Evolutionary conservation across 2,329 filamentous ascomycete genomes (phyloP), one percentile per base, ranked within the genome.

Genomic region (Colletotrichum australisinense): DNA sequence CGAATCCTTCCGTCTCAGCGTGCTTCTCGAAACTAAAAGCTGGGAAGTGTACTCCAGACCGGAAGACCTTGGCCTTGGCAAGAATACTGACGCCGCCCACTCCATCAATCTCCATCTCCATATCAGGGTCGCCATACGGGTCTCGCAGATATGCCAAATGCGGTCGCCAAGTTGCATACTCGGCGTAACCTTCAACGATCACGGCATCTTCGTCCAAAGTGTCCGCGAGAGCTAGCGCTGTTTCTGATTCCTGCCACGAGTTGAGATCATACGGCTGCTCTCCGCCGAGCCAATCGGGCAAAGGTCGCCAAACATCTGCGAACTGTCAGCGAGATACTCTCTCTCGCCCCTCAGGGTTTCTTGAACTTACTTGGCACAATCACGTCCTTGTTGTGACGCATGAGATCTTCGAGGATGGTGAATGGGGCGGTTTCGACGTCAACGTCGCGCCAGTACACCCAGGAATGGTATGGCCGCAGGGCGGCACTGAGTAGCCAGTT

Each of bases 61-160:
- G 92, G 87, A 99, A 99, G 0, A 99, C 97, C 78, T 93, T 93
- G 2, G 97, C 97, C 84, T 98, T 99, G 58, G 97, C 96, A 78
- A 99, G 84, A 79, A 99, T 99, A 85, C 95, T 98, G 78, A 99
- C 97, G 84, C 97, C 97, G 63, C 97, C 96, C 59, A 99, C 95
- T 76, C 97, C 97, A 78, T 99, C 97, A 78, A 99, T 96, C 79
- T 99, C 97, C 97, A 99, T 98, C 82, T 99, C 97, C 93, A 98
- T 98, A 81, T 99, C 97, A 24, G 96, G 96, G 80, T 99, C 97
- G 52, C 97, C 97, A 79, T 97, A 98, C 2, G 97, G 97, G 81
- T 99, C 97, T 73, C 97, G 93, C 8, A 99, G 90, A 81, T 99
- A 99, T 55, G 97, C 97, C 79, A 99, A 88, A 88, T 99, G 97